Conservation (phyloP, 1,284 basidiomycete genomes). For the Ustilago xerochloae region DNA sequence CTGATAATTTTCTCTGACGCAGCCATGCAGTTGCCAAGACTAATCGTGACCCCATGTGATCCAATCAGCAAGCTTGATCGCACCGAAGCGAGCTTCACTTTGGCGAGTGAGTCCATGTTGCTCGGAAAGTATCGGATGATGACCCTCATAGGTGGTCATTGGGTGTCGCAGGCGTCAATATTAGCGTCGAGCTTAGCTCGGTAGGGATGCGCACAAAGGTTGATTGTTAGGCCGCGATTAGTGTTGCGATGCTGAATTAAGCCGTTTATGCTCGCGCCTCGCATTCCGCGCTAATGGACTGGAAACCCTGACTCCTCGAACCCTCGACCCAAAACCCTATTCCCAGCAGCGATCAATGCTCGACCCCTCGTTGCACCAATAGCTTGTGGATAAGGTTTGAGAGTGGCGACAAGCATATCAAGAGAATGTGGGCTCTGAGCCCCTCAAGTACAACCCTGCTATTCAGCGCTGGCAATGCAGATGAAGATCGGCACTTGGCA, state of each 20-base stretch:
- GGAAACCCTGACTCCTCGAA: slow-evolving; percentile 5
- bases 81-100: neutral
- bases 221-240: no score
- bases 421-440: neutral
- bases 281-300: slow-evolving; percentile 13
- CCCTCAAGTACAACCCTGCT: no score
- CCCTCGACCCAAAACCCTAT: slow-evolving; percentile 31
- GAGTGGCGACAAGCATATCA: no score
- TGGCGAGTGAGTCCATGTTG: neutral
- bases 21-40: slow-evolving; percentile 6
- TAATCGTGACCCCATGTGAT: neutral
- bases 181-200: no score
- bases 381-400: no score
- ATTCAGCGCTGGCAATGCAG: no score
- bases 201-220: no score
- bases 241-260: no score
- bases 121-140: neutral
- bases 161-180: no score
- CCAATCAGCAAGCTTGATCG: slow-evolving; percentile 1
- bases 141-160: no score
- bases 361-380: neutral
- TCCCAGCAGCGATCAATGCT: slow-evolving; percentile 3
- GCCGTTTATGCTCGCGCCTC: no score
- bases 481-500: neutral
- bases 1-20: neutral